phyloP scores from a whole-genome alignment of 1,139 yeast genomes.

The Debaryomyces nepalensis region DNA sequence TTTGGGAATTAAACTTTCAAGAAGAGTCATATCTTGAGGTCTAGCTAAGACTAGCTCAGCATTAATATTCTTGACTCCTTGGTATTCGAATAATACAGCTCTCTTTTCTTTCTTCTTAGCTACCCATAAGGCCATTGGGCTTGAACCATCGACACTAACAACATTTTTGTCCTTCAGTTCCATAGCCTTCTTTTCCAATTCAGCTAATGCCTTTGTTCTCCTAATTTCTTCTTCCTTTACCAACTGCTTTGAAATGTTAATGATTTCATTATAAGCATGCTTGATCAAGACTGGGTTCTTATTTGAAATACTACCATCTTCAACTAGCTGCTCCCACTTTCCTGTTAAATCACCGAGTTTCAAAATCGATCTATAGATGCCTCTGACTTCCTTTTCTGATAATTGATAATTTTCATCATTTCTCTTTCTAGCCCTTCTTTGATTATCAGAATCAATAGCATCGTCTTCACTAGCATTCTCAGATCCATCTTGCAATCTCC shows the following conservation, averaged over 20 bases:
- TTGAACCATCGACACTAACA: constrained; percentile 39
- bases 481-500: constrained; percentile 54
- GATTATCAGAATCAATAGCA: constrained; percentile 33
- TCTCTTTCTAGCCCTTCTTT: constrained; percentile 32
- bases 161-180: constrained; percentile 55
- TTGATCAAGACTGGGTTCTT: constrained; percentile 84
- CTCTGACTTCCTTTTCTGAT: constrained; percentile 86
- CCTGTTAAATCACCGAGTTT: constrained; percentile 79
- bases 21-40: constrained; percentile 76
- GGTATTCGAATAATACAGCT: constrained; percentile 88
- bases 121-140: constrained; percentile 53
- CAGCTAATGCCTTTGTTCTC: constrained; percentile 58
- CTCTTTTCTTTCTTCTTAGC: constrained; percentile 76
- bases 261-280: constrained; percentile 73
- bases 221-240: constrained; percentile 70
- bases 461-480: constrained; percentile 46
- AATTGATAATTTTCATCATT: constrained; percentile 58
- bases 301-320: constrained; percentile 87
- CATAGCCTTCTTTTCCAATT: constrained; percentile 63
- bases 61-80: constrained; percentile 85
- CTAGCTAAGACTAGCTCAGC: constrained; percentile 86
- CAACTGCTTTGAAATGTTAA: constrained; percentile 62
- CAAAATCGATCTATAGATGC: constrained; percentile 80
- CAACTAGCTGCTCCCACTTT: constrained; percentile 87
- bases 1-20: constrained; percentile 62